Evolutionary conservation across 2,329 filamentous ascomycete genomes (phyloP).

Genomic region (Dothidotthia symphoricarpi): DNA sequence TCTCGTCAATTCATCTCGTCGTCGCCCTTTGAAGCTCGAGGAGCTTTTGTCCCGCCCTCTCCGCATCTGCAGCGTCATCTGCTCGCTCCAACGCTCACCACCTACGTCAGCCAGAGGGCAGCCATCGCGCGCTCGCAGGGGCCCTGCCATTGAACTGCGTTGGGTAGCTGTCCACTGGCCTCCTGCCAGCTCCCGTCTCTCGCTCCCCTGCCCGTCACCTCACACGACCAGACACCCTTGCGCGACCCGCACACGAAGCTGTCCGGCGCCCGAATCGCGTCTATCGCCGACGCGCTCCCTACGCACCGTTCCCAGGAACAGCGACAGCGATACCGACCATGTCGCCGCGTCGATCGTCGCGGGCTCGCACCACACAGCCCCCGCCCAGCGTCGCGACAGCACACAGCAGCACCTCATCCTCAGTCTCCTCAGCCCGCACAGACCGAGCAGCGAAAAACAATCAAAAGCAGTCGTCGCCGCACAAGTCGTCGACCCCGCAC

Average conservation of each 20-base stretch:
- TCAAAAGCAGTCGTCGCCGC: constrained; percentile 69
- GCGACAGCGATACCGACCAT: constrained; percentile 38
- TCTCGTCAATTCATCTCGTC: constrained; percentile 28
- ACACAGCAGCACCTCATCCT: constrained; percentile 74
- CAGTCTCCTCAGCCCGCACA: constrained; percentile 66
- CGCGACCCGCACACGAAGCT: constrained; percentile 15
- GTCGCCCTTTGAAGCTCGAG: constrained; percentile 38
- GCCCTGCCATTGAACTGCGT: constrained; percentile 11
- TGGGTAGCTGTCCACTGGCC: constrained; percentile 6
- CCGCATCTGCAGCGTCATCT: constrained; percentile 34
- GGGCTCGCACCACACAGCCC: constrained; percentile 77
- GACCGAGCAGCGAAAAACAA: constrained; percentile 73
- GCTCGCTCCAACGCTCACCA: constrained; percentile 23
- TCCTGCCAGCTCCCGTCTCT: constrained; percentile 9
- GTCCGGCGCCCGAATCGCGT: constrained; percentile 4
- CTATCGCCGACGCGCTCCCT: constrained; percentile 1
- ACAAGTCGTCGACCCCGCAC: constrained; percentile 71
- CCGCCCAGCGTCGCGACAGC: constrained; percentile 63
- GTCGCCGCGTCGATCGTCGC: constrained; percentile 84
- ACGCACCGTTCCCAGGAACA: not conserved
- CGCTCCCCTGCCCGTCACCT: constrained; percentile 13
- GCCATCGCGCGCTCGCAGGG: constrained; percentile 11
- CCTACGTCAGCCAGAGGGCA: constrained; percentile 11
- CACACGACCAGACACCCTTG: constrained; percentile 9
- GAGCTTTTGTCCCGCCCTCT: constrained; percentile 41